phyloP scores from a whole-genome alignment of 371 early-diverging fungal genomes.

The Mortierella sp. region DNA sequence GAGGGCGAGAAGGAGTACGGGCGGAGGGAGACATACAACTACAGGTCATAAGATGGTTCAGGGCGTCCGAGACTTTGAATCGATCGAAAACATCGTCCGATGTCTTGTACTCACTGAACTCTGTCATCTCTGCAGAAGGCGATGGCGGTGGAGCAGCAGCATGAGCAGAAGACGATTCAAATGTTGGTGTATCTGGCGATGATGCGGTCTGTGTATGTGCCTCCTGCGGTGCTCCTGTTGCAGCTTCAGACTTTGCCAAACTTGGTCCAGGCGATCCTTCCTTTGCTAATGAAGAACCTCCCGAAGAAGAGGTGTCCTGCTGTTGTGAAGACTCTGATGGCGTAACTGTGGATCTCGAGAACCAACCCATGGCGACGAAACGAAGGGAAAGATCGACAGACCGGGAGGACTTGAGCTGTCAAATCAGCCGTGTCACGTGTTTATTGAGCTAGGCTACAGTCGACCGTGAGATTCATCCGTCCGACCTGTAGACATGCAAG shows the following conservation, averaged over 20 bases:
- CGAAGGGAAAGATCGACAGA: too few species aligned
- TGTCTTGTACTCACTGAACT: constrained; percentile 39
- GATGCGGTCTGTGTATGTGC: neutral
- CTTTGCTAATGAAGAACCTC: constrained; percentile 3
- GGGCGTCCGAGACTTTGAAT: constrained; percentile 44
- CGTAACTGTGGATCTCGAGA: constrained; percentile 30
- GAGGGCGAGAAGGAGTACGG: neutral
- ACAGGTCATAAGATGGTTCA: constrained; percentile 39
- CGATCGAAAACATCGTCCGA: constrained; percentile 36
- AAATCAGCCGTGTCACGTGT: too few species aligned
- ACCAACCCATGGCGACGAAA: constrained; percentile 49
- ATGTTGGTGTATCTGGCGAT: neutral
- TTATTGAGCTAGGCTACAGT: too few species aligned
- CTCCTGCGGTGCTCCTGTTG: constrained; percentile 5
- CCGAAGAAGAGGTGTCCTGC: neutral
- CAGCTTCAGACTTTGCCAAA: neutral
- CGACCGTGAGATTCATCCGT: too few species aligned
- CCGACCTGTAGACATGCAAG: constrained; percentile 29
- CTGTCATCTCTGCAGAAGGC: neutral
- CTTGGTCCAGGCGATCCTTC: neutral
- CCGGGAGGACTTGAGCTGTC: too few species aligned
- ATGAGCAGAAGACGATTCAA: too few species aligned
- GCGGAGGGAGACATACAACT: constrained; percentile 25
- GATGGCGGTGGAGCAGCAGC: neutral
- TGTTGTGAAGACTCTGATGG: constrained; percentile 10